phyloP scores from a whole-genome alignment of 164 flowering plant genomes.

The Nelumbo lutea region DNA sequence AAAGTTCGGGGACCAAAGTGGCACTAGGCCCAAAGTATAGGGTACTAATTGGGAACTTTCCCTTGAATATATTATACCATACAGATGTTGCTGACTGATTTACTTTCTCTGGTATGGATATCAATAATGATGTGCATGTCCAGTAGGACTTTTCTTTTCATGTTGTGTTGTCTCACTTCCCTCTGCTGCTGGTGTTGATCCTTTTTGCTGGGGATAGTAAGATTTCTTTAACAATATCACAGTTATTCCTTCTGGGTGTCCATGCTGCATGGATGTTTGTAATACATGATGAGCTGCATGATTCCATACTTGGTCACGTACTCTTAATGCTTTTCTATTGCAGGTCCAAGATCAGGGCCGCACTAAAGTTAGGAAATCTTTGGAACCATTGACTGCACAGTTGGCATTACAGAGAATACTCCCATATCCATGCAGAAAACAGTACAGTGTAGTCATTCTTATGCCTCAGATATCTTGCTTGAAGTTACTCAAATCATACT shows the following conservation, averaged over 20 bases:
- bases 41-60: too few relatives aligned
- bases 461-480: conserved; percentile 59
- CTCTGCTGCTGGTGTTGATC: neutral
- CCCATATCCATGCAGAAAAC: conserved; percentile 77
- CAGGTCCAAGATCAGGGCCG: conserved; percentile 88
- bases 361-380: conserved; percentile 46
- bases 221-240: too few relatives aligned
- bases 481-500: conserved; percentile 36
- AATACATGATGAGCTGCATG: neutral
- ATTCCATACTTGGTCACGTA: neutral
- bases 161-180: neutral
- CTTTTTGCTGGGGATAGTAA: neutral
- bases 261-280: neutral
- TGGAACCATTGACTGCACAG: conserved; percentile 65
- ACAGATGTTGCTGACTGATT: neutral
- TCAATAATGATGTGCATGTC: neutral
- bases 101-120: neutral
- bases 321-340: conserved; percentile 4
- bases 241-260: neutral
- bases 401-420: conserved; percentile 57
- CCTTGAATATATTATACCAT: neutral
- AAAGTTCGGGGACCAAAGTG: too few relatives aligned
- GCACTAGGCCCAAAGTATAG: too few relatives aligned
- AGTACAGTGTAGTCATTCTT: conserved; percentile 79
- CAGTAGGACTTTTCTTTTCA: neutral